Evolutionary conservation across 1,284 basidiomycete genomes (phyloP).

Genomic region (Leccinum subfulvum): DNA sequence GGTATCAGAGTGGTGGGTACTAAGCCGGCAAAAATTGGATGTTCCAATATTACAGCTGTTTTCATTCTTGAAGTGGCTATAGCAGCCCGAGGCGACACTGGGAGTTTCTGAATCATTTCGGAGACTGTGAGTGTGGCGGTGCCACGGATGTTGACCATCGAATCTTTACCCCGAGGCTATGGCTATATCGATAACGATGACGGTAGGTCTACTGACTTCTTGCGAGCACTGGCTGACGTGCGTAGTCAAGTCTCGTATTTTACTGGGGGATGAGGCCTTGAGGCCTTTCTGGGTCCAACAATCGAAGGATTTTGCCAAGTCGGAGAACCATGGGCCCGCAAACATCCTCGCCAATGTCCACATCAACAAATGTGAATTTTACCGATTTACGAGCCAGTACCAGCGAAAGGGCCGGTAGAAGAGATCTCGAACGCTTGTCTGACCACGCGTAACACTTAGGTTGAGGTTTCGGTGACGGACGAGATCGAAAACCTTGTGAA

Average conservation of each 20-base stretch:
- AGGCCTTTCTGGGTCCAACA: not conserved
- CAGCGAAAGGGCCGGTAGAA: not conserved
- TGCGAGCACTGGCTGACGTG: not conserved
- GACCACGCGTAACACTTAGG: not conserved
- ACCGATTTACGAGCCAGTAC: not conserved
- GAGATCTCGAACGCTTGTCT: not conserved
- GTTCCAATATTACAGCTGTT: too few relatives aligned
- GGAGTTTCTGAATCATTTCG: too few relatives aligned
- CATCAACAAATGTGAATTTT: not conserved
- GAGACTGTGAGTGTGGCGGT: too few relatives aligned
- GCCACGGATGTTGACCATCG: too few relatives aligned
- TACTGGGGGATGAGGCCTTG: not conserved
- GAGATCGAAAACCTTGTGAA: not conserved
- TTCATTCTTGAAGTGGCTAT: too few relatives aligned
- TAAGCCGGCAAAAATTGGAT: too few relatives aligned
- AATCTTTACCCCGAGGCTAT: too few relatives aligned
- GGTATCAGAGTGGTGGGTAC: too few relatives aligned
- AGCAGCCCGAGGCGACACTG: too few relatives aligned
- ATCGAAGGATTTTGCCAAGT: not conserved
- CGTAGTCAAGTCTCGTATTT: not conserved
- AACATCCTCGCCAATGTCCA: not conserved
- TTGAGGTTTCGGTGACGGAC: not conserved
- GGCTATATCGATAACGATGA: too few relatives aligned
- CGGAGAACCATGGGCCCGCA: not conserved
- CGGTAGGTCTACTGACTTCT: not conserved